Base-by-base conservation (phyloP, 768 basidiomycete genomes). In the Naganishia randhawae region DNA sequence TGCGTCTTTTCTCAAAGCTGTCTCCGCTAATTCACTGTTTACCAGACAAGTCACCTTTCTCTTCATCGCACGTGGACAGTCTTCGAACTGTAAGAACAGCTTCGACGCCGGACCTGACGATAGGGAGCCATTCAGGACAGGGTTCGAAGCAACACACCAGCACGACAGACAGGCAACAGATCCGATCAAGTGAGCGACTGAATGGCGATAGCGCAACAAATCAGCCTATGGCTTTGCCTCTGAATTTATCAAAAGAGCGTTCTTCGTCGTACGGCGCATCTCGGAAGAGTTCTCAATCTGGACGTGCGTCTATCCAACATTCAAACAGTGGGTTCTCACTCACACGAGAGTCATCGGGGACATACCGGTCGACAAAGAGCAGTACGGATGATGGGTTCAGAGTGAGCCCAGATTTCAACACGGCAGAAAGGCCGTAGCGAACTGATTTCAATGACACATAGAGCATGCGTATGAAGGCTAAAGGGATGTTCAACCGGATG, bases 401-500 rank as follows among this genome's bases (percentile, higher is more conserved):
- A 71, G 75, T 75, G 62, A 16, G 76, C 65, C 50, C 3, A 1
- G 5, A 14, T 13, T 35, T n/a, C 6, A 13, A 10, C 10, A 35
- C 1, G 7, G 41, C 19, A 7, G n/a, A 48, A 25, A 13, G 14
- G 37, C 33, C 9, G 3, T 11, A 41, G 9, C 19, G 10, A 48
- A 11, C 29, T 66, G 11, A 50, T 25, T n/a, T 8, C 8, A 27
- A 6, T 6, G 5, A 37, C 14, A n/a, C 27, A n/a, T 33, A 77
- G 75, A 76, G 71, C 41, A 73, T 78, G 70, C 69, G 75, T 14
- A 71, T 42, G 50, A 78, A 73, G 54, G 77, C 77, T 13, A 76
- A 70, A 67, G 77, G 77, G 6, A 70, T 78, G 55, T 74, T 78
- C 52, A 75, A 75, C 8, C 66, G 75, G 39, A 76, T 78, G 74